Evolutionary conservation across 148 eudicot species (phyloP).

Genomic region (Bassia scoparia): DNA sequence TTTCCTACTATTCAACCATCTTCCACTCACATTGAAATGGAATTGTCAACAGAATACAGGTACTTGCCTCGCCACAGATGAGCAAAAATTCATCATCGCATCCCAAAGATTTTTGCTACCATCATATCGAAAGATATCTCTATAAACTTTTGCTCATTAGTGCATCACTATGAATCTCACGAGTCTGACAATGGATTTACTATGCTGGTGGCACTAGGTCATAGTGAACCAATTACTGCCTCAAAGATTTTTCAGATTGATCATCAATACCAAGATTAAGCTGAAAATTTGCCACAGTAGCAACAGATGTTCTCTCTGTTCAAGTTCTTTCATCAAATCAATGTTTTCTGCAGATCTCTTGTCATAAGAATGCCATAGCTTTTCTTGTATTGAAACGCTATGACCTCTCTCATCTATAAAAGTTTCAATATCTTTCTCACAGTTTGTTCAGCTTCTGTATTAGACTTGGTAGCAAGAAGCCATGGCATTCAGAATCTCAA

Average conservation of each 20-base stretch:
- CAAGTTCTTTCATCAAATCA: slow-evolving; percentile 78
- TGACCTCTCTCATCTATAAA: slow-evolving; percentile 74
- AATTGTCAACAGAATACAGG: slow-evolving; percentile 33
- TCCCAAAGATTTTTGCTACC: slow-evolving; percentile 31
- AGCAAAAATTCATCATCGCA: slow-evolving; percentile 73
- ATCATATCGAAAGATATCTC: slow-evolving; percentile 66
- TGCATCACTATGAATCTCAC: slow-evolving; percentile 23
- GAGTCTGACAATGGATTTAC: slow-evolving; percentile 24
- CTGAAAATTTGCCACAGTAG: slow-evolving; percentile 20
- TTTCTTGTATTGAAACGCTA: slow-evolving; percentile 67
- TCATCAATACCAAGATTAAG: slow-evolving; percentile 18
- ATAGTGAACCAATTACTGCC: slow-evolving; percentile 20
- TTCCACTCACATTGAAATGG: slow-evolving; percentile 74
- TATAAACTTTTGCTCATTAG: slow-evolving; percentile 33
- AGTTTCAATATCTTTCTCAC: slow-evolving; percentile 51
- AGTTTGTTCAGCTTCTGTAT: slow-evolving; percentile 31
- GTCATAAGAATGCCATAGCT: slow-evolving; percentile 95
- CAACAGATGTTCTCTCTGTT: slow-evolving; percentile 35
- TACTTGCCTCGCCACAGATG: slow-evolving; percentile 54
- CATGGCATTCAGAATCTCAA: slow-evolving; percentile 23
- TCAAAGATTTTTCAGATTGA: slow-evolving; percentile 28
- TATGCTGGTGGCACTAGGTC: slow-evolving; percentile 19
- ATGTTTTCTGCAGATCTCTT: slow-evolving; percentile 82
- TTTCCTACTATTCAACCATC: slow-evolving; percentile 43
- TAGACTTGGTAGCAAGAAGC: slow-evolving; percentile 33